phyloP scores from a whole-genome alignment of 2,329 filamentous ascomycete genomes.

The Arthrobotrys pseudoclavata region DNA sequence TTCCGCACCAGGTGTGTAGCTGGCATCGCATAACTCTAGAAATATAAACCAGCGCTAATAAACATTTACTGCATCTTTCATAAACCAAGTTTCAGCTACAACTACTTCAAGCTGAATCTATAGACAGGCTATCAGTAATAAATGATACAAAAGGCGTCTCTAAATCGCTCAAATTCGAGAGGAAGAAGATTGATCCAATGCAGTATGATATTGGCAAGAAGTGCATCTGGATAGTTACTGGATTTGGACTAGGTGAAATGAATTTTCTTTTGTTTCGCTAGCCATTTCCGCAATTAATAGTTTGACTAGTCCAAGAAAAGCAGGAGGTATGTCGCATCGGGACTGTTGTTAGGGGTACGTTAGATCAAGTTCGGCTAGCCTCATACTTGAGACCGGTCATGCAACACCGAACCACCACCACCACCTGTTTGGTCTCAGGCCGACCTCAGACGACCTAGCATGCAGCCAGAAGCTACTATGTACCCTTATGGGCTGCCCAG shows the following conservation, averaged over 20 bases:
- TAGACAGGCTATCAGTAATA: too few relatives aligned
- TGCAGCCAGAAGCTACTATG: constrained; percentile 5
- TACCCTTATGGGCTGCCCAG: neutral
- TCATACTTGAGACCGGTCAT: neutral
- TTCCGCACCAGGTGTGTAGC: too few relatives aligned
- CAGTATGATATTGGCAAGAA: too few relatives aligned
- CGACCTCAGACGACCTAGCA: constrained; percentile 7
- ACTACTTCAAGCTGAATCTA: too few relatives aligned
- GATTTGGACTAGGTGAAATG: neutral
- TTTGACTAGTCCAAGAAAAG: neutral
- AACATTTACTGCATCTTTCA: too few relatives aligned
- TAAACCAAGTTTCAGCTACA: too few relatives aligned
- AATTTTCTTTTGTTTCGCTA: neutral
- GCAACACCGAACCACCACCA: neutral
- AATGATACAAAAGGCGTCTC: too few relatives aligned
- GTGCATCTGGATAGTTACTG: neutral
- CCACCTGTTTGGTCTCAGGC: constrained; percentile 17
- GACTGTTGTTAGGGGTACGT: neutral
- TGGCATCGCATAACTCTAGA: too few relatives aligned
- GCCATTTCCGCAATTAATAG: neutral
- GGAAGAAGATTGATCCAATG: too few relatives aligned
- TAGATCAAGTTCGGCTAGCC: neutral
- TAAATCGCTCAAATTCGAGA: too few relatives aligned
- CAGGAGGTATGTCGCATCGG: neutral
- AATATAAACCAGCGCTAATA: too few relatives aligned